phyloP scores from a whole-genome alignment of 306 rosid species.

The Sicyos baderoa region DNA sequence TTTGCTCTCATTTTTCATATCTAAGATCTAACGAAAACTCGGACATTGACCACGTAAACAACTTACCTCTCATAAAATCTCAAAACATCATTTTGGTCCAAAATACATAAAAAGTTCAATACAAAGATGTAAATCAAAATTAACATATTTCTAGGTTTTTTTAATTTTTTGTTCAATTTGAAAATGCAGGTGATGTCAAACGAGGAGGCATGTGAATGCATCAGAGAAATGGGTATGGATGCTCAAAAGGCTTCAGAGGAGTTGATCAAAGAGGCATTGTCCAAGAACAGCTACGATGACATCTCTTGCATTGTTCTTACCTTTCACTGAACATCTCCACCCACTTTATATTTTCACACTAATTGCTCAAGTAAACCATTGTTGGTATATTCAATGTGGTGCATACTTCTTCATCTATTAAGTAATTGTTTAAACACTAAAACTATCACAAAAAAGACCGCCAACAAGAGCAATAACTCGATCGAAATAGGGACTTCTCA shows the following conservation, averaged over 20 bases:
- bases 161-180: too few relatives aligned
- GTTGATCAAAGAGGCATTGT: conserved; percentile 35
- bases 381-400: too few relatives aligned
- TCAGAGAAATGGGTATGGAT: conserved; percentile 18
- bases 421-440: not conserved
- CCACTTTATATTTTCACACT: not conserved
- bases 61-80: too few relatives aligned
- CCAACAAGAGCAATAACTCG: too few relatives aligned
- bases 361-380: not conserved
- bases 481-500: not conserved
- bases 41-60: too few relatives aligned
- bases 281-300: conserved; percentile 40
- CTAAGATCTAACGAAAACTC: not conserved
- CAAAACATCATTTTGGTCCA: too few relatives aligned
- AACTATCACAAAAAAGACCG: not conserved
- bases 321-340: conserved; percentile 29
- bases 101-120: too few relatives aligned
- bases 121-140: too few relatives aligned
- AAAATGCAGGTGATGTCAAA: conserved; percentile 51
- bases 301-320: conserved; percentile 52
- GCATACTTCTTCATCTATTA: too few relatives aligned
- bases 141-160: too few relatives aligned
- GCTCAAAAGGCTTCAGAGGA: conserved; percentile 30
- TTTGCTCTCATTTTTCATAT: not conserved
- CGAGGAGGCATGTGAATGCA: conserved; percentile 49